Evolutionary conservation across 202 grass and related monocot species (phyloP).

Genomic region (Panicum hallii): DNA sequence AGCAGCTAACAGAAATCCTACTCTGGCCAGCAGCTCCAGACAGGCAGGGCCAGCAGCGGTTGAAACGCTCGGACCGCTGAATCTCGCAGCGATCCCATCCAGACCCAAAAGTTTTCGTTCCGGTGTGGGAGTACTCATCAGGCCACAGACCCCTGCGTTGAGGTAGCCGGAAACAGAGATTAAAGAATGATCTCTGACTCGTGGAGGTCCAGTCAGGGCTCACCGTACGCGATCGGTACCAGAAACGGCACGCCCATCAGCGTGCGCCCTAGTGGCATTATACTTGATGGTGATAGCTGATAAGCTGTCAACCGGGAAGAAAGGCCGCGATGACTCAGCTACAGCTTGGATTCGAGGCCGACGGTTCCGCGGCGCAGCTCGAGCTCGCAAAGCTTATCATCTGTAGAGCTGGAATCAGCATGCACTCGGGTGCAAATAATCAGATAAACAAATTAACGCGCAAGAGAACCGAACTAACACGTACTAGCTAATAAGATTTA

Average conservation of each 20-base stretch:
- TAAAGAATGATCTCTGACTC: not conserved
- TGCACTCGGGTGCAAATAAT: conserved; percentile 1
- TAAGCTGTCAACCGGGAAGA: not conserved
- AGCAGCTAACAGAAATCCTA: not conserved
- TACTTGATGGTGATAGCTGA: not conserved
- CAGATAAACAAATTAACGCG: too few relatives aligned
- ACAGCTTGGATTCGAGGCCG: conserved; percentile 14
- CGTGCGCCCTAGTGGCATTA: not conserved
- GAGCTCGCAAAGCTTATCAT: not conserved
- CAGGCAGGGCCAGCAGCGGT: conserved; percentile 5
- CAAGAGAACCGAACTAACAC: not conserved
- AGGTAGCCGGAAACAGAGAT: not conserved
- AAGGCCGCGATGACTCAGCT: conserved; percentile 2
- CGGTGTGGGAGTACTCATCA: not conserved
- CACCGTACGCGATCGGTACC: not conserved
- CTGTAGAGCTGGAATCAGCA: not conserved
- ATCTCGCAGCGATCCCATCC: not conserved
- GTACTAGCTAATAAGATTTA: not conserved
- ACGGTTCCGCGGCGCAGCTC: not conserved
- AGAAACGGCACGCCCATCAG: conserved; percentile 1
- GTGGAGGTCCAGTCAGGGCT: conserved; percentile 19
- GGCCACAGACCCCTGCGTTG: not conserved
- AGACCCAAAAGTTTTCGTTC: not conserved
- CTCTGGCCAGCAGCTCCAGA: not conserved
- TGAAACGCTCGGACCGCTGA: conserved; percentile 11